These are phyloP conservation scores for Astraeus odoratus DNA, from an alignment of 768 basidiomycete genomes.

Conservation along the genomic window DNA sequence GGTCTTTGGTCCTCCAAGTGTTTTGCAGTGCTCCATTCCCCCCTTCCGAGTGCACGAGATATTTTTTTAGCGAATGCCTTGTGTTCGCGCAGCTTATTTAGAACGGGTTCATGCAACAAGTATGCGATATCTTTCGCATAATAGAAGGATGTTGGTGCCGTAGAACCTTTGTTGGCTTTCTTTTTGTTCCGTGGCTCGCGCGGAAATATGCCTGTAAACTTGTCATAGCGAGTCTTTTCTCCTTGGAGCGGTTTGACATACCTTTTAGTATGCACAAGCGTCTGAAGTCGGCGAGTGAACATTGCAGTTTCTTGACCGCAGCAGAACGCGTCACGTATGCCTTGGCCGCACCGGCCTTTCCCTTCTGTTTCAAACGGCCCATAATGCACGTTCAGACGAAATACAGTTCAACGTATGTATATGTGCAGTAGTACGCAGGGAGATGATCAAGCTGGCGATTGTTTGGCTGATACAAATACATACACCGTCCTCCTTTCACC, in stretches of 20 bases:
- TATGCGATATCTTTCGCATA: slow-evolving; percentile 98
- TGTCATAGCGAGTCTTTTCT: slow-evolving; percentile 8
- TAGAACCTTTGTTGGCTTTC: slow-evolving; percentile 94
- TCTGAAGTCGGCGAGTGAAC: slow-evolving; percentile 94
- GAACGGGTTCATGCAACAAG: slow-evolving; percentile 91
- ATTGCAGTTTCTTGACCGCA: slow-evolving; percentile 93
- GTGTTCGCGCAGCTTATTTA: slow-evolving; percentile 91
- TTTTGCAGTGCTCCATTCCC: slow-evolving; percentile 94
- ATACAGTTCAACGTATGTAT: not conserved
- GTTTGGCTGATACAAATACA: slow-evolving; percentile 28
- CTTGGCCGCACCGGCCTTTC: slow-evolving; percentile 87
- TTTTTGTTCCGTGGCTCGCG: slow-evolving; percentile 91
- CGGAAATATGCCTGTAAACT: slow-evolving; percentile 80
- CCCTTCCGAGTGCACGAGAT: slow-evolving; percentile 83
- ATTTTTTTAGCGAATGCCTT: slow-evolving; percentile 98
- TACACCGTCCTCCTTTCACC: slow-evolving; percentile 3
- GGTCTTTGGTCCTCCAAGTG: slow-evolving; percentile 91
- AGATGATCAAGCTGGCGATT: slow-evolving; percentile 9
- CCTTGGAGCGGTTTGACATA: slow-evolving; percentile 27
- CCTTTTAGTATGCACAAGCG: slow-evolving; percentile 97
- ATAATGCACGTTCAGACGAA: too few species aligned
- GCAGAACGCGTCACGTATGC: slow-evolving; percentile 86
- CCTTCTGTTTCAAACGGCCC: slow-evolving; percentile 78
- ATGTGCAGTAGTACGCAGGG: not conserved
- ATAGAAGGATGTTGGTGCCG: slow-evolving; percentile 96